These are phyloP conservation scores for Betula pendula DNA, from an alignment of 306 rosid species.

Conservation along the genomic window DNA sequence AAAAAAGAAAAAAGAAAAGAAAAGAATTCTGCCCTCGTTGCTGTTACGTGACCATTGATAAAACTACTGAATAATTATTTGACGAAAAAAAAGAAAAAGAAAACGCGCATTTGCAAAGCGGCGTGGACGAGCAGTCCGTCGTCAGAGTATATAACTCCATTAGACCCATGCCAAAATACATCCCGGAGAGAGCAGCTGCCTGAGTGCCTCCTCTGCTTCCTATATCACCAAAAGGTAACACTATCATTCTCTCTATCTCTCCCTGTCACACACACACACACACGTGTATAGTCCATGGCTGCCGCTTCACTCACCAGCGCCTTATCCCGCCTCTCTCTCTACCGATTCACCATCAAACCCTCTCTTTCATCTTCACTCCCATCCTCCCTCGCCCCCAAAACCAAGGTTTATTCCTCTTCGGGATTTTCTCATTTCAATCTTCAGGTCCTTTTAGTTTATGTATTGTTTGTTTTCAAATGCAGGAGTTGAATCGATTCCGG, in stretches of 20 bases:
- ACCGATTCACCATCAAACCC: conserved; percentile 41
- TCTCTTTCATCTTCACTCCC: conserved; percentile 28
- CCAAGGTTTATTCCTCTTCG: conserved; percentile 42
- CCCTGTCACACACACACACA: too few relatives aligned
- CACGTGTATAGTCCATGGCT: conserved; percentile 41
- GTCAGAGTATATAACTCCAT: too few relatives aligned
- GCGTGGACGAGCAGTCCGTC: too few relatives aligned
- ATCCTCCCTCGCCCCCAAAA: conserved; percentile 33
- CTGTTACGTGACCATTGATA: too few relatives aligned
- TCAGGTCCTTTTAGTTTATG: background rate
- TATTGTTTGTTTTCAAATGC: conserved; percentile 1
- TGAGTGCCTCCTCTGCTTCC: background rate
- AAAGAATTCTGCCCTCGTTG: too few relatives aligned
- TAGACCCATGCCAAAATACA: background rate
- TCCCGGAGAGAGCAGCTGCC: background rate
- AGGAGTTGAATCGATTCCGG: conserved; percentile 49
- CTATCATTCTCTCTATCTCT: background rate
- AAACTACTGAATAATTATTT: too few relatives aligned
- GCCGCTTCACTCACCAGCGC: conserved; percentile 36
- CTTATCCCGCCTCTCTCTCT: conserved; percentile 40
- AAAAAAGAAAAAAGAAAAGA: too few relatives aligned
- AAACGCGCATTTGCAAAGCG: too few relatives aligned
- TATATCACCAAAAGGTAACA: background rate
- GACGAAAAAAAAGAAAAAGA: too few relatives aligned
- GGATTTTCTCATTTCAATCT: background rate